A percentile compares a stretch with the other conserved stretches of the same genome.
phyloP scores from a whole-genome alignment of 129 eudicot species.

The Flaveria sonorensis region DNA sequence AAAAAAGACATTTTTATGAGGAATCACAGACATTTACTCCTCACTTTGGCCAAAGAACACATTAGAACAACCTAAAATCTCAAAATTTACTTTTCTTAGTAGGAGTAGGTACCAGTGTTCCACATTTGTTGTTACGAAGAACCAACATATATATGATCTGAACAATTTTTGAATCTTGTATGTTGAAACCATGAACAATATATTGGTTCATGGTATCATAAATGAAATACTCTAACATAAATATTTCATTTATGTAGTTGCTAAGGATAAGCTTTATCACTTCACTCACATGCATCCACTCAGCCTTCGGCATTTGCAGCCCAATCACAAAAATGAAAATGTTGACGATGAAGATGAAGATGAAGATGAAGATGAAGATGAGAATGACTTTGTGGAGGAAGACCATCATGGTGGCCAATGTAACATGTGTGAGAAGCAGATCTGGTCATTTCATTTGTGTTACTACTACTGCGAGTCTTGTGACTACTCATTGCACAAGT shows the following conservation, averaged over 20 bases:
- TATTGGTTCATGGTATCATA: no score
- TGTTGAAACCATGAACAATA: not conserved
- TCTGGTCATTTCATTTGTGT: not conserved
- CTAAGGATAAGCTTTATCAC: not conserved
- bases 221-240: no score
- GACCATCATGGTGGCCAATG: not conserved
- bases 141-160: no score
- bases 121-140: no score
- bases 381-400: not conserved
- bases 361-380: no score
- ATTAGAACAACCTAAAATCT: no score
- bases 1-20: no score
- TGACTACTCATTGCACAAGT: not conserved
- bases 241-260: not conserved
- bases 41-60: no score
- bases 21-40: no score
- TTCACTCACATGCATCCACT: not conserved
- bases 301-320: constrained; percentile 3
- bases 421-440: not conserved
- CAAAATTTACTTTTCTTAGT: no score
- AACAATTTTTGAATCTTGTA: not conserved
- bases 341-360: not conserved
- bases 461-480: not conserved
- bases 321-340: not conserved
- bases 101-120: no score